Conservation (phyloP, 1,284 basidiomycete genomes). For the Ceraceosorus bombacis region DNA sequence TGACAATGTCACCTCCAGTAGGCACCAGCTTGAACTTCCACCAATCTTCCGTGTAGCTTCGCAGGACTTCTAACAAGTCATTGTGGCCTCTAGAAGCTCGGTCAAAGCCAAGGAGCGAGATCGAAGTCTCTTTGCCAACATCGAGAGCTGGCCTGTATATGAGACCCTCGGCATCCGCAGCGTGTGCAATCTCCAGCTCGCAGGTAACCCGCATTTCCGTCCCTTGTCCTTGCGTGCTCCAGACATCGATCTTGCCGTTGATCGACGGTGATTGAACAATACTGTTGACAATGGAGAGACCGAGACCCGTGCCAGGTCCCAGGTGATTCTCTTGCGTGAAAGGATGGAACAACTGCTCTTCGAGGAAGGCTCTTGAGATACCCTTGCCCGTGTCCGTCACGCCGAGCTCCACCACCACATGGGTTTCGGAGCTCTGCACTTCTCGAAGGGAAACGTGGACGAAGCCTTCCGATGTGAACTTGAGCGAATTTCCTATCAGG, state of each 20-base stretch:
- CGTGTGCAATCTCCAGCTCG: slow-evolving; percentile 58
- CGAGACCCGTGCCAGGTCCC: slow-evolving; percentile 86
- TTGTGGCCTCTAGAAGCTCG: slow-evolving; percentile 59
- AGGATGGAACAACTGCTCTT: slow-evolving; percentile 93
- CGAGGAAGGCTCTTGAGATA: slow-evolving; percentile 25
- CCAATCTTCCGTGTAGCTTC: slow-evolving; percentile 63
- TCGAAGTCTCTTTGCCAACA: slow-evolving; percentile 52
- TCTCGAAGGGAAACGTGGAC: slow-evolving; percentile 78
- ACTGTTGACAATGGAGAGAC: slow-evolving; percentile 92
- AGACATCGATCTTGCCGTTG: slow-evolving; percentile 73
- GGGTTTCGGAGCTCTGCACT: slow-evolving; percentile 56
- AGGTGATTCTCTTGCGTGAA: slow-evolving; percentile 83
- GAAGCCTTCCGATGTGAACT: slow-evolving; percentile 79
- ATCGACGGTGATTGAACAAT: slow-evolving; percentile 79
- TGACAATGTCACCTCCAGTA: slow-evolving; percentile 61
- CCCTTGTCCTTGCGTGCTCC: slow-evolving; percentile 79
- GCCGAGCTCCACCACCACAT: slow-evolving; percentile 71
- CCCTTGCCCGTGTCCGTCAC: slow-evolving; percentile 85
- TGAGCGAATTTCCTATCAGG: slow-evolving; percentile 81
- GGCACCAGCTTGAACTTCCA: slow-evolving; percentile 62
- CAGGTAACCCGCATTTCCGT: slow-evolving; percentile 87
- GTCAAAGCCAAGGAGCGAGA: slow-evolving; percentile 71
- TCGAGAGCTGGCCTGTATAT: slow-evolving; percentile 52
- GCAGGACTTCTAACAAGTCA: slow-evolving; percentile 61
- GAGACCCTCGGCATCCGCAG: slow-evolving; percentile 26